phyloP scores from a whole-genome alignment of 1,284 basidiomycete genomes.

The Chiua sp. region DNA sequence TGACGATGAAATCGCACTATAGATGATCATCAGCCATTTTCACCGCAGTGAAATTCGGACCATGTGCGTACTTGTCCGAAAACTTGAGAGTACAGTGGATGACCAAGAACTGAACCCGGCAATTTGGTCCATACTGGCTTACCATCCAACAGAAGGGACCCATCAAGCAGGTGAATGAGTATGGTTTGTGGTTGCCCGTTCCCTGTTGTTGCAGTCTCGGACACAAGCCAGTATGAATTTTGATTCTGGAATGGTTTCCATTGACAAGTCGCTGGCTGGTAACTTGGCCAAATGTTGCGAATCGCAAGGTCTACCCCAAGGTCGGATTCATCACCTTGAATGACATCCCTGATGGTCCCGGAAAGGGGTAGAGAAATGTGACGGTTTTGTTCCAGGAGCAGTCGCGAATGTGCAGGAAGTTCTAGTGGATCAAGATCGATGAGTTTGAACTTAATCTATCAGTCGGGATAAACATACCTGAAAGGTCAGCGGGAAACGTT shows the following conservation, averaged over 20 bases:
- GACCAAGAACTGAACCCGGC: conserved; percentile 33
- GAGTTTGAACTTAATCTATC: too few species aligned
- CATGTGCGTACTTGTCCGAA: conserved; percentile 33
- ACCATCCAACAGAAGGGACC: conserved; percentile 30
- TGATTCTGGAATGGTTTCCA: background rate
- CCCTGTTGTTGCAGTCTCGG: background rate
- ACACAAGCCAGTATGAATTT: conserved; percentile 2
- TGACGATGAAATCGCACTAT: too few species aligned
- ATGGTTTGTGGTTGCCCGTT: too few species aligned
- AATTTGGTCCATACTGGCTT: conserved; percentile 40
- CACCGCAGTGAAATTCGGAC: too few species aligned
- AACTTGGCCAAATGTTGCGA: conserved; percentile 32
- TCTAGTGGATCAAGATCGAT: too few species aligned
- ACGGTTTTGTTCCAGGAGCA: conserved; percentile 27
- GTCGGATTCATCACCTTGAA: conserved; percentile 3
- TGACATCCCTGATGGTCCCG: conserved; percentile 8
- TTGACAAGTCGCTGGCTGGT: background rate
- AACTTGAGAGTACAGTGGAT: conserved; percentile 28
- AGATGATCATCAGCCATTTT: too few species aligned
- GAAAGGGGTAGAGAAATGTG: conserved; percentile 35
- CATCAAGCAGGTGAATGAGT: conserved; percentile 4
- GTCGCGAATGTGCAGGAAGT: background rate
- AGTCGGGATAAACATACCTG: too few species aligned
- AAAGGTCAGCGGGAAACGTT: too few species aligned
- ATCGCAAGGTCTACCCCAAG: conserved; percentile 42